Conservation (phyloP, 345 rosid genomes). For the Arabis hirsuta region DNA sequence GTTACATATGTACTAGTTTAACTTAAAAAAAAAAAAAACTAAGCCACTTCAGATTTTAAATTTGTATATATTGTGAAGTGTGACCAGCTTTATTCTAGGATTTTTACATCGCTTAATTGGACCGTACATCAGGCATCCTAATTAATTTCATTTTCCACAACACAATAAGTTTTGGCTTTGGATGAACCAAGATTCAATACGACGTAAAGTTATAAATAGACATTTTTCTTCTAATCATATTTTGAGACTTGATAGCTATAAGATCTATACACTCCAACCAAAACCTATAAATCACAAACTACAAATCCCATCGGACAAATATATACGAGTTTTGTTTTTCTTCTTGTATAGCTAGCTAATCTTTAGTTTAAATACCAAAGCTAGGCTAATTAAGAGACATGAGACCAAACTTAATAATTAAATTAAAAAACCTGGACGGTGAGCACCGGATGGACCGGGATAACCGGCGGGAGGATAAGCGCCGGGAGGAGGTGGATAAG, state of each 20-base stretch:
- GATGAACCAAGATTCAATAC: slow-evolving; percentile 1
- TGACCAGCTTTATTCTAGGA: neutral
- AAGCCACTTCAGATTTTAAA: no score
- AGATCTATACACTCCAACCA: neutral
- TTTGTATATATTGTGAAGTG: no score
- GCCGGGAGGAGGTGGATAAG: slow-evolving; percentile 46
- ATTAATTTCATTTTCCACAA: neutral
- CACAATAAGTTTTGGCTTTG: neutral
- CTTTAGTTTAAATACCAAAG: slow-evolving; percentile 8
- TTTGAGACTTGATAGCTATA: neutral
- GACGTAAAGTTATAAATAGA: no score
- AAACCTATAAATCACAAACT: slow-evolving; percentile 3
- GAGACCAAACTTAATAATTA: no score
- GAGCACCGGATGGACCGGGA: slow-evolving; percentile 73
- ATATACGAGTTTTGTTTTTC: neutral
- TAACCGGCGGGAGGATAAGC: slow-evolving; percentile 72
- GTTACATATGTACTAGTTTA: no score
- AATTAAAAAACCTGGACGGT: slow-evolving; percentile 54
- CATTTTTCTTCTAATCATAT: slow-evolving; percentile 12
- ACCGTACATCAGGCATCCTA: no score
- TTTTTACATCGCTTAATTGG: neutral
- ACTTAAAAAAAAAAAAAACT: no score
- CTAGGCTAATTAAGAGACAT: neutral
- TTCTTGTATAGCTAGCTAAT: slow-evolving; percentile 1
- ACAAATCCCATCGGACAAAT: neutral